phyloP scores from a whole-genome alignment of 495 filamentous ascomycete genomes.

The Staphylotrichum longicolle region DNA sequence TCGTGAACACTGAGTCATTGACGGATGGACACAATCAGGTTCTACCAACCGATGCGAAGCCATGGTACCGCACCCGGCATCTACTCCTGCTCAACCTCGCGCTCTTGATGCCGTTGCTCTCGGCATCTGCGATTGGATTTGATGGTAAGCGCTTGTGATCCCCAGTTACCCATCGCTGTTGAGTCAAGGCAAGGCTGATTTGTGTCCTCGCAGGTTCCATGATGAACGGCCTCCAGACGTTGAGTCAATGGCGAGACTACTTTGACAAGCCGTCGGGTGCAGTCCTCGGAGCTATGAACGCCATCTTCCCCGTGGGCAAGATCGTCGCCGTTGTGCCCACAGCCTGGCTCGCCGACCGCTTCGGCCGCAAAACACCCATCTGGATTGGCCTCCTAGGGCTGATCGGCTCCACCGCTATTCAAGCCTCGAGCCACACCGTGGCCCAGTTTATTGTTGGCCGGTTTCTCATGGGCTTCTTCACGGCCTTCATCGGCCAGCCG shows the following conservation, averaged over 20 bases:
- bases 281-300: conserved; percentile 2
- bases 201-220: neutral
- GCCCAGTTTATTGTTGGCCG: conserved; percentile 60
- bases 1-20: too few relatives aligned
- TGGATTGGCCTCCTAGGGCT: neutral
- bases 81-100: neutral
- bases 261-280: neutral
- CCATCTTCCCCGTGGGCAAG: conserved; percentile 4
- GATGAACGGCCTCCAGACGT: conserved; percentile 2
- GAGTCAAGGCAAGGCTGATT: too few relatives aligned
- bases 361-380: neutral
- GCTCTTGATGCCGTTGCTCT: conserved; percentile 1
- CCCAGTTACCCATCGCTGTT: neutral
- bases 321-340: neutral
- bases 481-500: conserved; percentile 47
- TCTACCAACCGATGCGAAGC: neutral
- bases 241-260: neutral
- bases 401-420: neutral
- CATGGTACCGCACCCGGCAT: conserved; percentile 1
- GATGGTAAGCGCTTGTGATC: neutral
- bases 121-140: neutral
- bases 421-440: conserved; percentile 24
- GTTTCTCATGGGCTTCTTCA: conserved; percentile 62
- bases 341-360: neutral
- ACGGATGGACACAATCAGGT: neutral